These are phyloP conservation scores for Blechomonas ayalai DNA, from an alignment of 208 protist species.

Conservation along the genomic window DNA sequence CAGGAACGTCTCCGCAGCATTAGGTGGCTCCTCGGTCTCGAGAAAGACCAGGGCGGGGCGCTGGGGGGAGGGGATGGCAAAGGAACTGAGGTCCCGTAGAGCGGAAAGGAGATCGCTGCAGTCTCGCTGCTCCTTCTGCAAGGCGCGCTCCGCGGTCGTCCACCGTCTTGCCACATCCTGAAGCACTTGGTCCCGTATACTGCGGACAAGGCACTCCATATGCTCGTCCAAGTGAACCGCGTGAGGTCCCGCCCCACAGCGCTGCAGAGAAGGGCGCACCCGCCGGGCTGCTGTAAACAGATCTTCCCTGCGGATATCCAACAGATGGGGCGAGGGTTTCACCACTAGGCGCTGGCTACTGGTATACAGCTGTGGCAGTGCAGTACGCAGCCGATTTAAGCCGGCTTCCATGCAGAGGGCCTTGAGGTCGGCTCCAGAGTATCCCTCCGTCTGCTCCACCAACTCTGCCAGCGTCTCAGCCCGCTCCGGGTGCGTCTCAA, in stretches of 20 bases:
- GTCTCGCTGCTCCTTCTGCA: slow-evolving; percentile 26
- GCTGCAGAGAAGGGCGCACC: slow-evolving; percentile 54
- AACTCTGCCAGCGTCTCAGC: slow-evolving; percentile 83
- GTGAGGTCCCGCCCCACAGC: slow-evolving; percentile 8
- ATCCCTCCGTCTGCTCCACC: slow-evolving; percentile 92
- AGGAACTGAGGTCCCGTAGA: slow-evolving; percentile 39
- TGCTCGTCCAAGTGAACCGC: slow-evolving; percentile 25
- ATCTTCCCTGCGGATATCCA: slow-evolving; percentile 42
- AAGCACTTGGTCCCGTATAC: slow-evolving; percentile 26
- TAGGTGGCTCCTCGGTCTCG: background rate
- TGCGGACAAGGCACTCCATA: slow-evolving; percentile 48
- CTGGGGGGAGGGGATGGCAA: slow-evolving; percentile 45
- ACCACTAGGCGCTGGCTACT: slow-evolving; percentile 28
- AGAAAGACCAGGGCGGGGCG: slow-evolving; percentile 52
- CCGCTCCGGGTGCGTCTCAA: slow-evolving; percentile 24
- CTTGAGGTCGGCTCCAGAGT: slow-evolving; percentile 98
- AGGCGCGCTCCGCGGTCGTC: slow-evolving; percentile 34
- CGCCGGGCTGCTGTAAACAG: slow-evolving; percentile 63
- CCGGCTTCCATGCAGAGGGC: slow-evolving; percentile 98
- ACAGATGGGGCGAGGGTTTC: background rate
- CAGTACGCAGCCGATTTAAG: slow-evolving; percentile 59
- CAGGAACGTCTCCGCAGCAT: background rate
- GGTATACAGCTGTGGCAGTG: slow-evolving; percentile 73
- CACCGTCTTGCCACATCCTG: slow-evolving; percentile 29
- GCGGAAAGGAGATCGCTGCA: slow-evolving; percentile 45